Base-by-base conservation (phyloP, 2,329 filamentous ascomycete genomes). In the Paraphaeosphaeria sporulosa region DNA sequence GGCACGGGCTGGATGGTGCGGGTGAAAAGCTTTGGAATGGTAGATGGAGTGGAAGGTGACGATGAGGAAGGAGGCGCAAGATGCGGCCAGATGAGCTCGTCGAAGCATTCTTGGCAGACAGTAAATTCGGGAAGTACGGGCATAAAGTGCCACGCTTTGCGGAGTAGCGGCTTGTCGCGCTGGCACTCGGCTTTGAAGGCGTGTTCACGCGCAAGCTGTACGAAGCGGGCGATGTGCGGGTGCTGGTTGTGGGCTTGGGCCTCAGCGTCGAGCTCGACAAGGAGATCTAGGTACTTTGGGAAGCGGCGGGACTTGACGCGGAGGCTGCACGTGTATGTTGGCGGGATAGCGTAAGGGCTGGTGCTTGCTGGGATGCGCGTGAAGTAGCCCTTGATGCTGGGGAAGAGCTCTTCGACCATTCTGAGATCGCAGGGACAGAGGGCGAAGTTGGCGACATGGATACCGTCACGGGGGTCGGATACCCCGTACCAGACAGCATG, bases 91-190 rank as follows among this genome's bases (percentile, higher is more conserved):
- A 97, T 87, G 0, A 92, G 86, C 23, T 92, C 88, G 17, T 92
- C 86, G 74, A 91, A 97, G 76, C 94, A 98, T 76, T 94, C 92
- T 64, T 91, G 88, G 77, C 94, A 98, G 4, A 96, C 89, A 0
- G 90, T 93, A 69, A 97, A 87, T 50, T 93, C 86, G 0, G 90
- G 91, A 0, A 96, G 80, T 15, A 86, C 83, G 0, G 90, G 87
- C 75, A 96, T 92, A 57, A 86, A 88, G 75, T 96, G 89, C 94
- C 94, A 97, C 42, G 84, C 81, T 13, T 83, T 85, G 57, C 87
- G 84, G n/a, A 82, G 76, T 2, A 90, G 78, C 4, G 87, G 82
- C n/a, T 83, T 85, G 71, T 91, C 87, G 36, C 87, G 84, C 21
- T 82, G 81, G 72, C 92, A 96, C 71, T 92, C 87, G 30, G 62